Evolutionary conservation across 148 eudicot species (phyloP), one percentile per base, ranked within the genome.

Genomic region (Amaranthus palmeri): DNA sequence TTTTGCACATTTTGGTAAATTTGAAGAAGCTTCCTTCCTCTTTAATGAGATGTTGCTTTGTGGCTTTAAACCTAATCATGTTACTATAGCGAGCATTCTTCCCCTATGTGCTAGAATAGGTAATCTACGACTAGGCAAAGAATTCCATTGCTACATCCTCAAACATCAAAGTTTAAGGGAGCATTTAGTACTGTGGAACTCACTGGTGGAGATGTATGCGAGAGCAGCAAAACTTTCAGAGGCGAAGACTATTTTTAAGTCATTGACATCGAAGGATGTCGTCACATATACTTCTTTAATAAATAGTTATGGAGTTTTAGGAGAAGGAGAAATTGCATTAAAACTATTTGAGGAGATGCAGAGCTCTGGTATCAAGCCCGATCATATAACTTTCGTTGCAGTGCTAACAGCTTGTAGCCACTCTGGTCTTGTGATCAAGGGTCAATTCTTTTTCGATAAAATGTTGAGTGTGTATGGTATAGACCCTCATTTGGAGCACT

Each of bases 321-420:
- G 97, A 69, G 80, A 86, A 71, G 97, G 92, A 67, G 78, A 72
- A 50, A 73, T 72, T 74, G 92, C 93, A 15, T 15, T 88, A 56
- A 65, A 87, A 56, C 81, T 91, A 7, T 91, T 91, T 77, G 83
- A 89, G 57, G 87, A 87, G 80, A 88, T 89, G 97, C 83, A 64
- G 12, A 81, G 48, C 65, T 82, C 55, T 48, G 84, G 83, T 44
- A 70, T 91, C 68, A 81, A 83, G 65, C 93, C 95, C 54, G 97
- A 91, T 54, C 88, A 84, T 73, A 80, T 91, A 55, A 88, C 85
- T 12, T 78, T 91, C 87, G 81, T 91, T 80, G 86, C 97, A 51
- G 76, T 87, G 75, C 72, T 91, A 72, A 80, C 97, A 70, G 93
- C 97, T 40, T 91, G 97, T 65, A 91, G 97, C 72, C 97, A 91